Base-by-base conservation (phyloP, 2,329 filamentous ascomycete genomes). In the Saccharata proteae region DNA sequence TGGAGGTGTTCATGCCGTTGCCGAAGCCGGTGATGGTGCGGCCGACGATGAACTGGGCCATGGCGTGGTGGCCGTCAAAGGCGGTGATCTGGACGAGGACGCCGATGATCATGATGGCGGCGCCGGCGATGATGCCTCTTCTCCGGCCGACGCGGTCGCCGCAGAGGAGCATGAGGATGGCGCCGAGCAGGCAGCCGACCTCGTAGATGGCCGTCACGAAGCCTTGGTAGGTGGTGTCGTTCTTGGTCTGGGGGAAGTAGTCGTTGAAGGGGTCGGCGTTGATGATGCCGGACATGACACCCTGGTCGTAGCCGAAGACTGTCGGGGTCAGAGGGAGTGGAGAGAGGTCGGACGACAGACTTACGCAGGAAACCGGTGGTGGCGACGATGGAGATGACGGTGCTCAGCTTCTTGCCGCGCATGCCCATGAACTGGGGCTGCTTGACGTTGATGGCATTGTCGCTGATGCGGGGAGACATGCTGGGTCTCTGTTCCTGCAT, bases 321-420 rank as follows among this genome's bases (percentile, higher is more conserved):
- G 28, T 15, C 19, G 7, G 16, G n/a, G n/a, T n/a, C n/a, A n/a
- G n/a, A 25, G 23, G 4, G n/a, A 8, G 6, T 13, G 23, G 23
- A 25, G 23, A 4, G 6, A 15, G 10, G n/a, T 12, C 23, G n/a
- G 16, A 17, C 6, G 27, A 17, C 18, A 23, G 21, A 30, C 33
- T 35, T 27, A 35, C 33, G 61, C 16, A 74, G 48, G 55, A 76
- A 75, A 14, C 70, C 73, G 29, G 70, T 74, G 1, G 74, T 77
- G 4, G 74, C 71, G 16, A 78, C 64, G n/a, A 66, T 63, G 2
- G 74, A 74, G 27, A 79, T 64, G 22, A 65, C 57, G 38, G 74
- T 43, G 12, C 66, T 69, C 32, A 79, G 61, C 21, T 56, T 58
- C 41, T 59, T 62, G 48, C 75, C 75, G 20, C 65, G 67, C 37